Conservation (phyloP, 1,284 basidiomycete species). For the Vanrija pseudolonga region DNA sequence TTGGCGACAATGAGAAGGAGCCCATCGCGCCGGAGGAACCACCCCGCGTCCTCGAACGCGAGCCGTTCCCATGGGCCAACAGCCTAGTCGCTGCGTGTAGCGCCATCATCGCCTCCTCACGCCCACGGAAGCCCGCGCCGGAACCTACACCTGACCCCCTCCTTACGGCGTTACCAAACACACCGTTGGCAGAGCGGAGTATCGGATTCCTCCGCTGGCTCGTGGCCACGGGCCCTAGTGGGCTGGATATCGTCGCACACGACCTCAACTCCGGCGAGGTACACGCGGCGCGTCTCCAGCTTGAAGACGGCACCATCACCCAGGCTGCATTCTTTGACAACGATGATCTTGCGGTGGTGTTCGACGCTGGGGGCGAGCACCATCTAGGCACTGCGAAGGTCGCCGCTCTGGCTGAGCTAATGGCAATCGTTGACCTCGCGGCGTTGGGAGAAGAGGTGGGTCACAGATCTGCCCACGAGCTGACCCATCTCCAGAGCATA, state of each 20-base stretch:
- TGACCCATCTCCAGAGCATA: background rate
- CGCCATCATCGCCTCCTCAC: background rate
- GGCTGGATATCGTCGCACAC: background rate
- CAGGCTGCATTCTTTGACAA: conserved; percentile 39
- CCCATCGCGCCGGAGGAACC: background rate
- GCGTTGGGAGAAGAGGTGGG: conserved; percentile 4
- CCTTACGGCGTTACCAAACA: background rate
- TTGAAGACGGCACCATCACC: background rate
- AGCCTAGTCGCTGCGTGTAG: conserved; percentile 5
- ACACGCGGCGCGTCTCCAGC: background rate
- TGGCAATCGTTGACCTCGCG: background rate
- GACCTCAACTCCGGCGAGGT: background rate
- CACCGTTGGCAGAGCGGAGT: background rate
- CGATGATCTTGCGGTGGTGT: conserved; percentile 31
- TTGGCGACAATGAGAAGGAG: background rate
- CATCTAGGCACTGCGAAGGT: conserved; percentile 21
- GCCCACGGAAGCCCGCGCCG: background rate
- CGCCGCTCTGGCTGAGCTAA: background rate
- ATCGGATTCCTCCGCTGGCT: conserved; percentile 7
- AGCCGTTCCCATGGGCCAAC: conserved; percentile 19
- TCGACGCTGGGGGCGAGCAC: conserved; percentile 13
- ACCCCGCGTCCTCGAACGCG: conserved; percentile 1
- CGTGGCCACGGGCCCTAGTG: background rate
- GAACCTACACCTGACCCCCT: background rate
- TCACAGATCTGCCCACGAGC: background rate